phyloP scores from a whole-genome alignment of 2,329 filamentous ascomycete genomes.

The Fusarium sambucinum region DNA sequence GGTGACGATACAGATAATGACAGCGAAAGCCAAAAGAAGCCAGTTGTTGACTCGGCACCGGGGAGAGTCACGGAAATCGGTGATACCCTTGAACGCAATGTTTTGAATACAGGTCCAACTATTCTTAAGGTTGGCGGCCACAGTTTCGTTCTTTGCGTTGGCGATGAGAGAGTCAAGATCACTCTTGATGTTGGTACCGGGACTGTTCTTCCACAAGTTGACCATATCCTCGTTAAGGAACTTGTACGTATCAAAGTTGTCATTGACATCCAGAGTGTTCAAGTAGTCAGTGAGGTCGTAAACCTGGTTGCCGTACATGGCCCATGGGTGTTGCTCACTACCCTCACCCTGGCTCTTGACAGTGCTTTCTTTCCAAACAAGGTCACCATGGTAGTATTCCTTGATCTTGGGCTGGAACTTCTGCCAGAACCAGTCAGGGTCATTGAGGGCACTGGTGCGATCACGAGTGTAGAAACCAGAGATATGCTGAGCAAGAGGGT shows the following conservation, averaged over 20 bases:
- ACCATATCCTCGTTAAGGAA: conserved; percentile 80
- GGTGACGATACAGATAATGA: conserved; percentile 84
- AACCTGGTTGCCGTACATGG: conserved; percentile 78
- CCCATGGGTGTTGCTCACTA: conserved; percentile 79
- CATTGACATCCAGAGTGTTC: conserved; percentile 73
- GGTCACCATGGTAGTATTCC: conserved; percentile 86
- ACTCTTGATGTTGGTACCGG: conserved; percentile 81
- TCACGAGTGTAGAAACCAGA: conserved; percentile 73
- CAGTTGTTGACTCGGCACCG: conserved; percentile 92
- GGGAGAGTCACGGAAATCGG: conserved; percentile 83
- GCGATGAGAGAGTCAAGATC: conserved; percentile 69
- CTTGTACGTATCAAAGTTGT: conserved; percentile 68
- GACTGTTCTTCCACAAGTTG: conserved; percentile 77
- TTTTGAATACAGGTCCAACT: conserved; percentile 85
- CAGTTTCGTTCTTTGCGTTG: conserved; percentile 64
- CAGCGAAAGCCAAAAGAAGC: conserved; percentile 86
- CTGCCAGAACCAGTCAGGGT: conserved; percentile 80
- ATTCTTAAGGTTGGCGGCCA: conserved; percentile 66
- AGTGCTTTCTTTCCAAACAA: conserved; percentile 75
- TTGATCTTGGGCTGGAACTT: conserved; percentile 83
- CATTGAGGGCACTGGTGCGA: conserved; percentile 67
- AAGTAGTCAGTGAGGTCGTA: conserved; percentile 96
- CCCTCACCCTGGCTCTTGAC: conserved; percentile 73
- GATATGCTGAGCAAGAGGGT: conserved; percentile 69
- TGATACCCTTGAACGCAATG: conserved; percentile 83